Evolutionary conservation across 106 monocot genomes (phyloP).

Genomic region (Dioscorea dumetorum): DNA sequence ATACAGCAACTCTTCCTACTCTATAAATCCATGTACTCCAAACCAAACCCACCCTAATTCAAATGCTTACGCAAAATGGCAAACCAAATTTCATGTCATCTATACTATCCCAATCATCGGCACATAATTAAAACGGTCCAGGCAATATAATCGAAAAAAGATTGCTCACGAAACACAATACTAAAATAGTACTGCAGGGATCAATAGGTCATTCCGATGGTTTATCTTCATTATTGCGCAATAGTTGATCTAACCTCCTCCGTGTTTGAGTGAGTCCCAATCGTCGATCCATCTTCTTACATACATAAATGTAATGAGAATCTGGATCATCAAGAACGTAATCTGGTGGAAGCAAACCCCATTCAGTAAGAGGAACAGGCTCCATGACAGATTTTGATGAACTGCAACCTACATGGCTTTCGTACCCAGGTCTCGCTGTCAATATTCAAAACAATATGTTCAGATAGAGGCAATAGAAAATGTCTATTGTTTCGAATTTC

Average conservation of each 20-base stretch:
- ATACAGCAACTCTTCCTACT: too few species aligned
- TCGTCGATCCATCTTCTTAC: constrained; percentile 49
- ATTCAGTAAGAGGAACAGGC: constrained; percentile 70
- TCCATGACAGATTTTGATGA: constrained; percentile 41
- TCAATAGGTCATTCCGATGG: too few species aligned
- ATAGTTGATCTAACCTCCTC: neutral
- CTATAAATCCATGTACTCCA: too few species aligned
- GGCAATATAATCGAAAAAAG: too few species aligned
- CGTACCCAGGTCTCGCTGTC: constrained; percentile 80
- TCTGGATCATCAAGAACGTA: constrained; percentile 91
- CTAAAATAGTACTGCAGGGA: too few species aligned
- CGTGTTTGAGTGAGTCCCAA: neutral
- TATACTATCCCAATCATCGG: too few species aligned
- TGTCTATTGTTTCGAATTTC: too few species aligned
- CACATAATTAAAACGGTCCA: too few species aligned
- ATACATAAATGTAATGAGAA: constrained; percentile 84
- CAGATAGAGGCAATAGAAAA: neutral
- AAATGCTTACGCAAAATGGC: too few species aligned
- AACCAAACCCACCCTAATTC: too few species aligned
- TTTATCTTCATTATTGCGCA: neutral
- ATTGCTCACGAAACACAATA: too few species aligned
- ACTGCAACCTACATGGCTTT: constrained; percentile 15
- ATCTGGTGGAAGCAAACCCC: constrained; percentile 53
- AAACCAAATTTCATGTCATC: too few species aligned
- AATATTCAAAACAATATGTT: neutral